phyloP scores from a whole-genome alignment of 2,329 filamentous ascomycete species.

The Stagonosporopsis chrysanthemi region DNA sequence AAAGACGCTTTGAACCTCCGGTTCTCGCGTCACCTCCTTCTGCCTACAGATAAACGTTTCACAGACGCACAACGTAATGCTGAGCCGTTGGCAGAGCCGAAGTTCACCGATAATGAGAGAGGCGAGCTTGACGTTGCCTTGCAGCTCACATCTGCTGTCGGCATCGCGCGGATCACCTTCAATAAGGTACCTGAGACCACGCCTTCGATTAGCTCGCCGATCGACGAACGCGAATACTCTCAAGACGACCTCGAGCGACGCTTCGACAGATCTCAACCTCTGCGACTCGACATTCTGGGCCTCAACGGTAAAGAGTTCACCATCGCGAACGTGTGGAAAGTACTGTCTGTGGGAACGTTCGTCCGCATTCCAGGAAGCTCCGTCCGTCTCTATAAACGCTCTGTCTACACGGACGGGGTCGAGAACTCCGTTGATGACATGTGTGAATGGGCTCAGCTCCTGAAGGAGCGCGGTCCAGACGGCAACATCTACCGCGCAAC shows the following conservation, averaged over 20 bases:
- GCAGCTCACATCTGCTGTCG: slow-evolving; percentile 30
- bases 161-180: slow-evolving; percentile 42
- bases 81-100: slow-evolving; percentile 6
- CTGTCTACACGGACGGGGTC: slow-evolving; percentile 26
- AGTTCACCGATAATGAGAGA: slow-evolving; percentile 22
- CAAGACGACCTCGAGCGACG: slow-evolving; percentile 41
- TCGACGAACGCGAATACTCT: slow-evolving; percentile 28
- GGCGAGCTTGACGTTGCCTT: slow-evolving; percentile 27
- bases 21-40: slow-evolving; percentile 38
- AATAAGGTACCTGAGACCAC: slow-evolving; percentile 25
- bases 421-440: slow-evolving; percentile 6
- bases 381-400: slow-evolving; percentile 52
- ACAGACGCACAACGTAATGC: slow-evolving; percentile 20
- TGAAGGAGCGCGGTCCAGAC: slow-evolving; percentile 29
- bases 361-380: slow-evolving; percentile 52
- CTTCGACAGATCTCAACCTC: slow-evolving; percentile 38
- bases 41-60: slow-evolving; percentile 31
- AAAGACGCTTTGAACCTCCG: slow-evolving; percentile 41
- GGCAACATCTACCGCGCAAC: slow-evolving; percentile 50
- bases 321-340: slow-evolving; percentile 45
- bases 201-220: slow-evolving; percentile 27
- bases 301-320: slow-evolving; percentile 53
- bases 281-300: slow-evolving; percentile 46
- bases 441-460: slow-evolving; percentile 33
- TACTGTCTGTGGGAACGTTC: slow-evolving; percentile 38